A percentile compares a stretch with the other conserved stretches of the same genome.
Conservation (phyloP, 179 eudicot species). For the Nepenthes alata region DNA sequence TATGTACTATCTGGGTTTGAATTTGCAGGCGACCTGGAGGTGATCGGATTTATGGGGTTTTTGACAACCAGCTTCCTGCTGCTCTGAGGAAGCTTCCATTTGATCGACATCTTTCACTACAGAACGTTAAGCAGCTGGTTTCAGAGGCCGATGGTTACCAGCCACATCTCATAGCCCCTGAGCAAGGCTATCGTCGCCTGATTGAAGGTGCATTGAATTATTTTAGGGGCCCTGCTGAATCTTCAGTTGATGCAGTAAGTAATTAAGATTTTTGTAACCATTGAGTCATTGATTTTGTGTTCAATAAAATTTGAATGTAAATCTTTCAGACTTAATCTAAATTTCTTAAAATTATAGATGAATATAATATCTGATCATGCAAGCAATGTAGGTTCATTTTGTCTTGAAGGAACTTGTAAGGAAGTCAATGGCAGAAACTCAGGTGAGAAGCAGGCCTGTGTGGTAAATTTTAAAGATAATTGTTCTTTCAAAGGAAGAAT, state of each 20-base stretch:
- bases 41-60: conserved; percentile 80
- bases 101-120: conserved; percentile 74
- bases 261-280: not conserved
- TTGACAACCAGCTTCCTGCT: conserved; percentile 94
- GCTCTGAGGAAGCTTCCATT: conserved; percentile 82
- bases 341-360: not conserved
- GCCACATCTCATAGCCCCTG: conserved; percentile 92
- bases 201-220: conserved; percentile 70
- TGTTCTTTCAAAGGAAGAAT: not conserved
- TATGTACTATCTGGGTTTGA: no score
- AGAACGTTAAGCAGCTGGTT: conserved; percentile 63
- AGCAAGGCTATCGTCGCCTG: conserved; percentile 87
- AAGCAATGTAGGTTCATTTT: conserved; percentile 55
- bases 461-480: not conserved
- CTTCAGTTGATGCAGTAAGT: conserved; percentile 90
- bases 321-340: no score
- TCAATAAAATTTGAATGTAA: not conserved
- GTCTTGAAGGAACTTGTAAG: conserved; percentile 92
- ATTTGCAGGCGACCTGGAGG: conserved; percentile 77
- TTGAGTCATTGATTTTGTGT: no score
- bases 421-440: conserved; percentile 73
- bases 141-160: conserved; percentile 93
- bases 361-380: conserved; percentile 4
- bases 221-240: conserved; percentile 83
- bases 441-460: conserved; percentile 29